phyloP scores from a whole-genome alignment of 73 alveolate genomes.

The Paramecium caudatum region DNA sequence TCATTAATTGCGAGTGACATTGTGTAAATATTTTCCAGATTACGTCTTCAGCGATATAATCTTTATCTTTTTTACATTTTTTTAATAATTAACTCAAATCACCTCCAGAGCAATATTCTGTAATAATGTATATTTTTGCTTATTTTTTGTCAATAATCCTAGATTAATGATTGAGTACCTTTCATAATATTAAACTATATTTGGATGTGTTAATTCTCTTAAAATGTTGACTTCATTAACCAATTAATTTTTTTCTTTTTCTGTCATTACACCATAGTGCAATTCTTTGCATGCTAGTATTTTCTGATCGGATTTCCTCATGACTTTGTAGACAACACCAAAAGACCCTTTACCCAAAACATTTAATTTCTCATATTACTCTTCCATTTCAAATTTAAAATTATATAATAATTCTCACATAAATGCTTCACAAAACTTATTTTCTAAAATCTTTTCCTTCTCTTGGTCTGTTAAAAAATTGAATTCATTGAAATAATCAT shows the following conservation, averaged over 20 bases:
- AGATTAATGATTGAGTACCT: conserved; percentile 4
- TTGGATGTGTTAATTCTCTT: conserved; percentile 95
- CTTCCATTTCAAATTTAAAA: too few species aligned
- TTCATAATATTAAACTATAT: conserved; percentile 96
- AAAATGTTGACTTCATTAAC: conserved; percentile 95
- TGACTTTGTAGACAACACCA: conserved; percentile 92
- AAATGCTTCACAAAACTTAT: too few species aligned
- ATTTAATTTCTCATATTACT: conserved; percentile 85
- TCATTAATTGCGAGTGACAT: conserved; percentile 92
- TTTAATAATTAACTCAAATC: conserved; percentile 91
- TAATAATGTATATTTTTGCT: conserved; percentile 91
- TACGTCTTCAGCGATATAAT: conserved; percentile 94
- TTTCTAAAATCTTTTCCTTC: background rate
- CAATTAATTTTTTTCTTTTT: conserved; percentile 93
- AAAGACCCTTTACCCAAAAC: conserved; percentile 94
- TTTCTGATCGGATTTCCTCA: conserved; percentile 91
- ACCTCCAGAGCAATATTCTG: conserved; percentile 98
- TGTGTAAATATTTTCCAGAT: conserved; percentile 97
- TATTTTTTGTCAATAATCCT: conserved; percentile 90
- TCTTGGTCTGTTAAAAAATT: background rate
- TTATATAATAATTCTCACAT: too few species aligned
- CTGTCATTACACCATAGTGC: conserved; percentile 94
- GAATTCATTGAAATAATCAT: conserved; percentile 29
- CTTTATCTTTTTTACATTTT: conserved; percentile 91
- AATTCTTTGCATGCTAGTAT: conserved; percentile 96